Evolutionary conservation across 805 yeast species (phyloP), one percentile per base, ranked within the genome.

Genomic region (Ogataea pini): DNA sequence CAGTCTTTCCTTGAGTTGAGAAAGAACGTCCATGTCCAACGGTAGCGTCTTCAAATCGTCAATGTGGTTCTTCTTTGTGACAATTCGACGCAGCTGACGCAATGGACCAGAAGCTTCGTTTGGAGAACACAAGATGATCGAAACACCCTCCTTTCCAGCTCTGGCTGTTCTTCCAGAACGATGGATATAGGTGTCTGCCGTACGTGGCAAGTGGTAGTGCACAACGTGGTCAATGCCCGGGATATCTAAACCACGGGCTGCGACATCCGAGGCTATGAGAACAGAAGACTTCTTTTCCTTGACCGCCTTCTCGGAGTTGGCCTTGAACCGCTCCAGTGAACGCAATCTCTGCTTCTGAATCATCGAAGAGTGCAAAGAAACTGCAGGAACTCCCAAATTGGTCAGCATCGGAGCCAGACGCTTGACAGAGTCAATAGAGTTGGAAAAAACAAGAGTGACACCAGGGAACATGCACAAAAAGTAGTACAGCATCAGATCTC

Each of bases 121-220:
- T 13, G 97, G 97, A 4, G 96, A 87, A 61, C 97, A 89, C 46
- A 94, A 73, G 80, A 90, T 83, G 42, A 94, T 85, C 2, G 97
- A 86, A n/a, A 94, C 96, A 74, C 99, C 99, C 63, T 88, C 92
- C 41, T 72, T 75, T 0, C 92, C 94, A 1, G 96, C 97, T 74
- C 99, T 85, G 0, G 96, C 98, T n/a, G 99, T 94, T 78, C 99
- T 83, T 52, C 99, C 99, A 1, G 97, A 88, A 66, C 99, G 79
- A 69, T 94, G 99, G 57, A 94, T 84, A 63, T 94, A 94, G 43
- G 89, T 83, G 62, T 94, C 99, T 0, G 97, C 97, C 13, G 95
- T 77, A 53, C 98, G 77, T 9, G 99, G 98, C 52, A 94, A 75
- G 68, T 94, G 97, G 63, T 92, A 94, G 67, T 94, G 99, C 17